Evolutionary conservation across 495 filamentous ascomycete species (phyloP).

Genomic region (Aeminium ludgeri): DNA sequence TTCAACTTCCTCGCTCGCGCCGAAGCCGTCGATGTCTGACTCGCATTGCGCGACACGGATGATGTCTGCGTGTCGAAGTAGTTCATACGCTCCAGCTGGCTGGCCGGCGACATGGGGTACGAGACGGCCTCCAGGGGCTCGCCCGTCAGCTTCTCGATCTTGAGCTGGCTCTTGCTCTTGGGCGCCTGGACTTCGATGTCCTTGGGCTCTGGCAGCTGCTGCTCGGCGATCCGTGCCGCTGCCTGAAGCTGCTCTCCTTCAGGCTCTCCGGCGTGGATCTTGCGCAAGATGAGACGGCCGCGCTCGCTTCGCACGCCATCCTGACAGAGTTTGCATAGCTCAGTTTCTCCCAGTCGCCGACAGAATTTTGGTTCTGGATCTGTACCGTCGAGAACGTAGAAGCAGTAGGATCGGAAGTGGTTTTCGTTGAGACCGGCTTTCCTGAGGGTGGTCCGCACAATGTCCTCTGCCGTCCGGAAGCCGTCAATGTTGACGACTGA

Average conservation of each 20-base stretch:
- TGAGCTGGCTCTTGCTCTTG: conserved; percentile 50
- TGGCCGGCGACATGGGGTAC: conserved; percentile 63
- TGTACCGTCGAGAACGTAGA: conserved; percentile 50
- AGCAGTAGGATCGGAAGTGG: conserved; percentile 30
- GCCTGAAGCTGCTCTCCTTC: conserved; percentile 62
- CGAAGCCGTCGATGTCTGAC: conserved; percentile 29
- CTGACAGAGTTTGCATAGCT: conserved; percentile 70
- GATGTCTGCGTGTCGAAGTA: conserved; percentile 44
- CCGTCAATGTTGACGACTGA: conserved; percentile 79
- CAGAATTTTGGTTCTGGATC: conserved; percentile 64
- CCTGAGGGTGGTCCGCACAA: conserved; percentile 66
- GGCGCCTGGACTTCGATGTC: conserved; percentile 38
- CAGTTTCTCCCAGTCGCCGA: conserved; percentile 61
- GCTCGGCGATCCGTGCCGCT: conserved; percentile 65
- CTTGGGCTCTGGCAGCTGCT: conserved; percentile 49
- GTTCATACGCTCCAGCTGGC: conserved; percentile 40
- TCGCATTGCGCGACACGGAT: conserved; percentile 29
- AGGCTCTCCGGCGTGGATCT: conserved; percentile 74
- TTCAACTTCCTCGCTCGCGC: conserved; percentile 41
- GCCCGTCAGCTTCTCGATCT: conserved; percentile 69
- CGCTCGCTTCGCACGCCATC: conserved; percentile 61
- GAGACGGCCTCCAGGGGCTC: conserved; percentile 69
- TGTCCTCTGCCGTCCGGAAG: conserved; percentile 77
- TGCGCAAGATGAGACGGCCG: conserved; percentile 74
- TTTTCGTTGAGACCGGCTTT: conserved; percentile 46